Percentiles rank a stretch among this genome's conserved stretches.
These are phyloP conservation scores for Physaria fendleri DNA, from an alignment of 345 rosid species.

Conservation along the genomic window DNA sequence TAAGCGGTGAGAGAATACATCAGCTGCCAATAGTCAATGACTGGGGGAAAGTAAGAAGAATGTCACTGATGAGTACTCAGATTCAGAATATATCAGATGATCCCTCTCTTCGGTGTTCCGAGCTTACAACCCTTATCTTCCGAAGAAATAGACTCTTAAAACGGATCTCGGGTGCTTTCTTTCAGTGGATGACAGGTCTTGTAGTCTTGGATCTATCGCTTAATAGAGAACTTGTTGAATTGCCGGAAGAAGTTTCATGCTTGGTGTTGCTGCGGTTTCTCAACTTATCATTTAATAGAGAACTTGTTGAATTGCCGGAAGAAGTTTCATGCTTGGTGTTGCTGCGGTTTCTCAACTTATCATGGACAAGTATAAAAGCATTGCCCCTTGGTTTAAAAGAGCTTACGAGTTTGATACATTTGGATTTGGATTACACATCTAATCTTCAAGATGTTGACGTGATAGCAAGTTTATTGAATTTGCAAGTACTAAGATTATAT, in stretches of 20 bases:
- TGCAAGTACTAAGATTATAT: constrained; percentile 2
- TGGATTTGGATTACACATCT: neutral
- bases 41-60: neutral
- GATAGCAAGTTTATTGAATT: neutral
- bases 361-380: neutral
- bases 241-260: neutral
- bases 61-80: neutral
- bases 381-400: neutral
- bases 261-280: neutral
- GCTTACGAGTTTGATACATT: constrained; percentile 3
- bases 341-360: constrained; percentile 4
- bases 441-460: neutral
- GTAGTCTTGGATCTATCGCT: neutral
- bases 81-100: neutral
- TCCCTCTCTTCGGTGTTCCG: neutral
- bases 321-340: neutral
- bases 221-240: neutral
- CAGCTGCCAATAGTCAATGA: neutral
- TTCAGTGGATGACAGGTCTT: neutral
- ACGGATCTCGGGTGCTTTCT: neutral
- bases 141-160: neutral
- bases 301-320: neutral
- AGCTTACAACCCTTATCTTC: neutral
- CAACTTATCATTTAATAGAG: neutral
- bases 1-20: neutral